These are phyloP conservation scores for Hypoxylon sp. DNA, from an alignment of 2,329 filamentous ascomycete species.

Conservation along the genomic window DNA sequence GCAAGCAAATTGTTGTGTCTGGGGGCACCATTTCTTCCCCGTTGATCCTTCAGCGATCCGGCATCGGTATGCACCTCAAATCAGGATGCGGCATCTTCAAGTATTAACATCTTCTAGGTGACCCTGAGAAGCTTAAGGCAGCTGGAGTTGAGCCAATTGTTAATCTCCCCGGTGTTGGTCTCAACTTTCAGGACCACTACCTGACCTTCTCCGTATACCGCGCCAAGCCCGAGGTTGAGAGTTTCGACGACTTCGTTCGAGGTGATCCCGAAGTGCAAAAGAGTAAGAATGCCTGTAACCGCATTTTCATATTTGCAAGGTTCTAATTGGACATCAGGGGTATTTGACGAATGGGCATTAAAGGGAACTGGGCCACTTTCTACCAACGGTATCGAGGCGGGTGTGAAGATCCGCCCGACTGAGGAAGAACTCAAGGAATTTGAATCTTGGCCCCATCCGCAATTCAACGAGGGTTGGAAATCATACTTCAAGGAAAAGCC, in stretches of 20 bases:
- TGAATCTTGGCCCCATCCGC: slow-evolving; percentile 79
- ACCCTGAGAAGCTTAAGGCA: slow-evolving; percentile 78
- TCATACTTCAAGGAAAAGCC: slow-evolving; percentile 88
- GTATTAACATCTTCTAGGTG: slow-evolving; percentile 57
- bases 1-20: slow-evolving; percentile 81
- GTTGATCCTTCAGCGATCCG: slow-evolving; percentile 81
- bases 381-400: slow-evolving; percentile 85
- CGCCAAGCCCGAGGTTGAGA: slow-evolving; percentile 81
- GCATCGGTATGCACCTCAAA: slow-evolving; percentile 65
- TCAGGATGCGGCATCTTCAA: neutral
- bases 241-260: slow-evolving; percentile 84
- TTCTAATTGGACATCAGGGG: slow-evolving; percentile 57
- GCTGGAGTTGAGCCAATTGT: slow-evolving; percentile 78
- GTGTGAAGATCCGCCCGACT: slow-evolving; percentile 82
- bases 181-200: slow-evolving; percentile 85
- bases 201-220: slow-evolving; percentile 79
- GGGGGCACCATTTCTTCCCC: slow-evolving; percentile 81
- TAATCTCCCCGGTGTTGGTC: slow-evolving; percentile 79
- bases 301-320: neutral
- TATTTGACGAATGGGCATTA: slow-evolving; percentile 83
- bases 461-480: slow-evolving; percentile 83
- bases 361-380: slow-evolving; percentile 84
- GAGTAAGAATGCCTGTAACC: slow-evolving; percentile 54
- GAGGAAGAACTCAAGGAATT: slow-evolving; percentile 77
- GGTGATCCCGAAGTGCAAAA: slow-evolving; percentile 82